Conservation (phyloP, 139 green algal species). For the Picochlorum sp. region DNA sequence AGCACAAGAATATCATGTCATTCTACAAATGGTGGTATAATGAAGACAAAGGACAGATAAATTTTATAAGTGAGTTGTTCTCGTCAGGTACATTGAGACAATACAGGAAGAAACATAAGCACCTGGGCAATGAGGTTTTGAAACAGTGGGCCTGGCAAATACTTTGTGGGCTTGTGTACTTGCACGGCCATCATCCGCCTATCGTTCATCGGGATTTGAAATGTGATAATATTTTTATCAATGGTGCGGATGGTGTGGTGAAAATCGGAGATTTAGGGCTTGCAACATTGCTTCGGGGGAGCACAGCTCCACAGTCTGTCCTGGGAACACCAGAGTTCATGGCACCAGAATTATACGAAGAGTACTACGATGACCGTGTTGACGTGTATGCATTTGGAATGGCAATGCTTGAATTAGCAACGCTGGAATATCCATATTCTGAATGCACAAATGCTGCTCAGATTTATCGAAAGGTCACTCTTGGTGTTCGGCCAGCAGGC, state of each 20-base stretch:
- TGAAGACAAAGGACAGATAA: constrained; percentile 74
- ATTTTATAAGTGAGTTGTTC: constrained; percentile 99
- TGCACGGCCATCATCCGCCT: constrained; percentile 81
- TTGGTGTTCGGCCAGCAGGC: constrained; percentile 68
- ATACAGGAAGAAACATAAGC: constrained; percentile 93
- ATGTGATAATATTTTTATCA: constrained; percentile 95
- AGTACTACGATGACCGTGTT: constrained; percentile 97
- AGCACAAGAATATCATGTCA: constrained; percentile 98
- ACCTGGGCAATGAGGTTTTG: constrained; percentile 77
- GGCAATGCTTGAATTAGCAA: constrained; percentile 96
- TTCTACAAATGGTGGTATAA: constrained; percentile 95
- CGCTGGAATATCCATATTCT: constrained; percentile 94
- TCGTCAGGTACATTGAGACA: constrained; percentile 90
- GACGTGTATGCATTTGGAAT: constrained; percentile 96
- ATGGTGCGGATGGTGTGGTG: constrained; percentile 83
- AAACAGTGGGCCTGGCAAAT: constrained; percentile 93
- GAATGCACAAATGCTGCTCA: constrained; percentile 97
- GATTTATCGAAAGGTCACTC: constrained; percentile 96
- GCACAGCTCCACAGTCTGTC: constrained; percentile 82
- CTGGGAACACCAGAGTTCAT: constrained; percentile 97
- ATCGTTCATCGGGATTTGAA: constrained; percentile 91
- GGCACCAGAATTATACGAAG: constrained; percentile 98
- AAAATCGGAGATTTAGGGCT: constrained; percentile 98
- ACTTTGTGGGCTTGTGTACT: constrained; percentile 91
- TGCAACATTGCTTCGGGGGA: constrained; percentile 78